Percentiles rank a stretch among this genome's conserved stretches.
phyloP scores from a whole-genome alignment of 2,329 filamentous ascomycete genomes.

The Aspergillus pseudonomiae region DNA sequence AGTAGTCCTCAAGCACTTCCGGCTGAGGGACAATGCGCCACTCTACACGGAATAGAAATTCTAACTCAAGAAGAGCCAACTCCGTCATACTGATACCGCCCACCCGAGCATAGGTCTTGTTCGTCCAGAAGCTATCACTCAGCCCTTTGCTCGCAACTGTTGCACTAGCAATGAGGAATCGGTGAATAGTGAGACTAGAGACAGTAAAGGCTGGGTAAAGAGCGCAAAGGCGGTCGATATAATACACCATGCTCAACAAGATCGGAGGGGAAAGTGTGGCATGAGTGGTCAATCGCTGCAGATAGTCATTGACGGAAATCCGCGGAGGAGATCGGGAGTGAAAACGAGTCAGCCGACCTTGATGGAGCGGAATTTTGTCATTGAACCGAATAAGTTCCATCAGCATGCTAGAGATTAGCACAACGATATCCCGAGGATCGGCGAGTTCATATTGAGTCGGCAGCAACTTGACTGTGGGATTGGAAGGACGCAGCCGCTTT shows the following conservation, averaged over 20 bases:
- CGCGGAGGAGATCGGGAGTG: constrained; percentile 88
- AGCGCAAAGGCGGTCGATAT: constrained; percentile 91
- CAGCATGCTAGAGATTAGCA: constrained; percentile 92
- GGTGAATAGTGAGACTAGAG: constrained; percentile 93
- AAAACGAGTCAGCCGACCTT: constrained; percentile 87
- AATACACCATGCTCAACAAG: constrained; percentile 98
- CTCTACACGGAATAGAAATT: constrained; percentile 88
- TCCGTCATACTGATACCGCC: constrained; percentile 90
- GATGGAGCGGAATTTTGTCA: constrained; percentile 80
- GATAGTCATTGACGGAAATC: constrained; percentile 92
- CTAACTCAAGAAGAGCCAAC: constrained; percentile 85
- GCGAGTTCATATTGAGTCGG: constrained; percentile 78
- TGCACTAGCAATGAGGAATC: constrained; percentile 92
- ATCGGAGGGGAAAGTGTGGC: constrained; percentile 91
- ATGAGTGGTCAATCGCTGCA: constrained; percentile 89
- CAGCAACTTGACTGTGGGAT: constrained; percentile 55
- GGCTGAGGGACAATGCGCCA: constrained; percentile 98
- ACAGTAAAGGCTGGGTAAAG: constrained; percentile 95
- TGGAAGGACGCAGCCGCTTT: constrained; percentile 52
- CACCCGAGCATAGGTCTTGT: constrained; percentile 91
- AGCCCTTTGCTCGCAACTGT: constrained; percentile 95
- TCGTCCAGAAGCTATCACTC: constrained; percentile 98
- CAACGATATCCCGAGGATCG: constrained; percentile 80
- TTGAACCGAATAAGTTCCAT: constrained; percentile 93
- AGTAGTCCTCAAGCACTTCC: constrained; percentile 91